Base-by-base conservation (phyloP, 176 grass and related monocot genomes). In the Aechmea fasciata region DNA sequence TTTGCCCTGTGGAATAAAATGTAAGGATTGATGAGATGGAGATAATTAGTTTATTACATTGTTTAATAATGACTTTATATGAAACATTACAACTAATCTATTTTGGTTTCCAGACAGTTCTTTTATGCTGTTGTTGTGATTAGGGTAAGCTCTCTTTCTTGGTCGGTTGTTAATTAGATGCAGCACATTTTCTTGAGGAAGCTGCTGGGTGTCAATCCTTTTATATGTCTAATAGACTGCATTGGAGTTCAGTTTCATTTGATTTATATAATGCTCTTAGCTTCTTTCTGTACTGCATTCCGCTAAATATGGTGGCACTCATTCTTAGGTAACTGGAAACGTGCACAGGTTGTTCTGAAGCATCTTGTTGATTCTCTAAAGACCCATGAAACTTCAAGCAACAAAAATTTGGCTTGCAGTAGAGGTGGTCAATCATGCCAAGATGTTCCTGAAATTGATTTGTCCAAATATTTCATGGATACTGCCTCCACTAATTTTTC, bases 241-340 rank as follows among this genome's bases (percentile, higher is more conserved):
- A 18, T 61, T 11, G 0, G 20, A 61, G 20, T 41, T 41, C 33
- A 41, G 33, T 41, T 41, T 41, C 33, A 41, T 41, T 22, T 20
- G 20, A 61, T 20, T 61, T 61, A 61, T 61, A 61, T 8, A 19
- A 13, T 22, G 15, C 55, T 61, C 15, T 61, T 61, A 7, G n/a
- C 20, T 61, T n/a, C 55, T 61, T 15, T 61, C 6, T 18, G 55
- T 61, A 19, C 1, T 61, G 8, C 55, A 18, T 61, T 19, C 55
- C 7, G 15, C 20, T 61, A 61, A 61, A 61, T 19, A 69, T 69
- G 3, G 17, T 51, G 8, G 10, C 26, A 24, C 63, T 68, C 10
- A 59, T 61, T 61, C 17, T 19, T 68, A 96, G 93, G 93, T 87
- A 77, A 92, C 70, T 96, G 88, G 93, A 96, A 87, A 83, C 81